Percentiles rank a stretch among this genome's conserved stretches.
Evolutionary conservation across 2,329 filamentous ascomycete species (phyloP).

Genomic region (Alternaria solani): DNA sequence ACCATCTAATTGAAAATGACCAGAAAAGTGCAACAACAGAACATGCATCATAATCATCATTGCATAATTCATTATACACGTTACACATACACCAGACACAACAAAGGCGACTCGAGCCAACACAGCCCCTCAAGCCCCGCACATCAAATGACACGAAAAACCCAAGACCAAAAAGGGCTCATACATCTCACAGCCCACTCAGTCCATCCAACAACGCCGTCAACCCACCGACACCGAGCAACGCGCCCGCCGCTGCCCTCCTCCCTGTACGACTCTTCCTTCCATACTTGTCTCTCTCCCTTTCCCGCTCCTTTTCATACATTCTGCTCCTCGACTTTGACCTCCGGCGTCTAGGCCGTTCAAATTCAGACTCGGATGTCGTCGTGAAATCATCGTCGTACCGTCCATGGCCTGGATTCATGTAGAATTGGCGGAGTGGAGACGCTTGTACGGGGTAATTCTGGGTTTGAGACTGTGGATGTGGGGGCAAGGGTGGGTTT

Average conservation of each 20-base stretch:
- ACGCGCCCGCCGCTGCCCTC: constrained; percentile 42
- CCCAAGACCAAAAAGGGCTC: background rate
- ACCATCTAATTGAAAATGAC: too few species aligned
- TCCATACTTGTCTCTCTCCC: constrained; percentile 7
- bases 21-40: background rate
- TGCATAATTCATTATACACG: background rate
- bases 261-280: constrained; percentile 37
- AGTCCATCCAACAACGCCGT: constrained; percentile 49
- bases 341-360: constrained; percentile 24
- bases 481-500: constrained; percentile 1
- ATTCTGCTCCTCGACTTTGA: constrained; percentile 23
- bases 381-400: constrained; percentile 28
- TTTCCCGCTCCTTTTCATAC: constrained; percentile 13
- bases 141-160: background rate
- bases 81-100: background rate
- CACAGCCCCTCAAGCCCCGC: background rate
- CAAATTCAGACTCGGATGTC: constrained; percentile 38
- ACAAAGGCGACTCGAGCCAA: background rate
- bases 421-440: constrained; percentile 26
- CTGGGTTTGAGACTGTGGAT: constrained; percentile 10
- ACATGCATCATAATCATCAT: background rate
- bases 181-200: constrained; percentile 26
- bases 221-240: constrained; percentile 50
- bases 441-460: constrained; percentile 21
- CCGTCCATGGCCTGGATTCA: constrained; percentile 12